Conservation (phyloP, 495 filamentous ascomycete species). For the Trichoderma erinaceum region DNA sequence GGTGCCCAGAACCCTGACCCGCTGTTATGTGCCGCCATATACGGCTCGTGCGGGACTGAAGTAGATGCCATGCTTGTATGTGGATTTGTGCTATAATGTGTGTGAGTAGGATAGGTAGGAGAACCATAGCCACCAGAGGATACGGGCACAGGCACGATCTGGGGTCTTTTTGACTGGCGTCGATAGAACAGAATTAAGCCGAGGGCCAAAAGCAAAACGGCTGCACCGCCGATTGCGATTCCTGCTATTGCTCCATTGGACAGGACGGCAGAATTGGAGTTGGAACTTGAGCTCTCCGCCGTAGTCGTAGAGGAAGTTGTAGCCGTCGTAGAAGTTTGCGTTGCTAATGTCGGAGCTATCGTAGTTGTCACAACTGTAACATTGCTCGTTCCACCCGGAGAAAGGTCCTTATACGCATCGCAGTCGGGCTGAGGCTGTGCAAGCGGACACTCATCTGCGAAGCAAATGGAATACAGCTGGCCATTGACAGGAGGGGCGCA, state of each 20-base stretch:
- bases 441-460: slow-evolving; percentile 20
- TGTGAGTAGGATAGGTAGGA: background rate
- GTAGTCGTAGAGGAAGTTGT: slow-evolving; percentile 9
- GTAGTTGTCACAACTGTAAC: background rate
- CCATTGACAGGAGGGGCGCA: slow-evolving; percentile 18
- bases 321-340: background rate
- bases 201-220: slow-evolving; percentile 19
- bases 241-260: slow-evolving; percentile 22
- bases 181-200: slow-evolving; percentile 16
- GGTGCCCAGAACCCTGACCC: background rate
- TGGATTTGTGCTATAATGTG: background rate
- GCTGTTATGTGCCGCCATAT: background rate
- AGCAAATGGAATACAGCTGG: slow-evolving; percentile 20
- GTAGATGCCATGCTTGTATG: background rate
- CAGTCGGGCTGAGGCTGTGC: slow-evolving; percentile 21
- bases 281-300: slow-evolving; percentile 6
- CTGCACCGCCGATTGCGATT: slow-evolving; percentile 22
- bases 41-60: background rate
- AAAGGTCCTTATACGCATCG: slow-evolving; percentile 19
- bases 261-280: slow-evolving; percentile 8
- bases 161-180: background rate
- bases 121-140: background rate
- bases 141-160: background rate
- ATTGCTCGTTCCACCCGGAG: slow-evolving; percentile 15
- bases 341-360: background rate